Evolutionary conservation across 352 stramenopile species (phyloP), one percentile per base, ranked within the genome.

Genomic region (Pythium sukuiense): DNA sequence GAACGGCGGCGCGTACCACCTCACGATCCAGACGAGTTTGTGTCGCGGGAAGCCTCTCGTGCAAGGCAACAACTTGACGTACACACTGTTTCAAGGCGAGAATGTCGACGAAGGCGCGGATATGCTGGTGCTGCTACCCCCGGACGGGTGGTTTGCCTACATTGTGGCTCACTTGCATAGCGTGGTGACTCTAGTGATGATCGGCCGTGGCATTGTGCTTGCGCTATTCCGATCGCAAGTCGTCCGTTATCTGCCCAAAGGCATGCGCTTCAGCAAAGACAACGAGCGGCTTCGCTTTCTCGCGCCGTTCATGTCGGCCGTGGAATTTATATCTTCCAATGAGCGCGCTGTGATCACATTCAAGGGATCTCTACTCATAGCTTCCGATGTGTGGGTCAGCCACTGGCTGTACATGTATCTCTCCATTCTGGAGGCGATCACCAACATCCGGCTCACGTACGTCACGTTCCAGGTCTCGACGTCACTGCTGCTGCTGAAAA

Each of bases 391-490:
- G 0, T 87, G 80, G 80, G 83, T 89, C 56, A 87, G 81, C 59
- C 76, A 89, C 54, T 89, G 79, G 81, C 70, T 87, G 1, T 89
- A 87, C 59, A 85, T 87, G 6, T 32, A 70, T 4, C 53, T 87
- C 0, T 83, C 79, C 61, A 79, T 86, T 11, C 55, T 87, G 43
- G 79, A 87, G 6, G 70, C 81, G 0, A 55, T 86, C 11, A 63
- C 72, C 3, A 83, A 76, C 45, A 2, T 87, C 0, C 71, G 79
- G 0, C 72, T 77, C 60, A 87, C 70, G 8, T 88, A 87, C 53
- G 71, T 74, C 8, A 66, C 78, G 2, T 66, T 80, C 9, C 61
- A 83, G 30, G 76, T 85, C 26, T 77, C 72, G 0, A 76, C 75
- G 24, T 85, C 65, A 59, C 81, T 89, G 75, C 71, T 89, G 13